phyloP scores from a whole-genome alignment of 2,329 filamentous ascomycete genomes.

The Colletotrichum spinosum region DNA sequence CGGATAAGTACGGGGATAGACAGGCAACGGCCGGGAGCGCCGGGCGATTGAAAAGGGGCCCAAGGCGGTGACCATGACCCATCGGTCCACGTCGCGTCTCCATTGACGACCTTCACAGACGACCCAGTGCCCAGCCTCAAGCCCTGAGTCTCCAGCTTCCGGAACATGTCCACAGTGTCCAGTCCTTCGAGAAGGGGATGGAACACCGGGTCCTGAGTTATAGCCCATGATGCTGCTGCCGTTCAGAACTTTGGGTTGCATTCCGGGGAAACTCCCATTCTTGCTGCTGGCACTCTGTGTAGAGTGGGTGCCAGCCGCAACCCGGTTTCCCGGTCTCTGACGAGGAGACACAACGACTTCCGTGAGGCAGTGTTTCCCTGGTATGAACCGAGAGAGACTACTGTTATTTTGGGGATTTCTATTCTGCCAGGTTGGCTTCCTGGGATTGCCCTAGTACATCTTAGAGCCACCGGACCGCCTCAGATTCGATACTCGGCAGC shows the following conservation, averaged over 20 bases:
- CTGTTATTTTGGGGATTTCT: slow-evolving; percentile 20
- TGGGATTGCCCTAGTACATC: slow-evolving; percentile 24
- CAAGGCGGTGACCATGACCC: slow-evolving; percentile 26
- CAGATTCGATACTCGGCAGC: slow-evolving; percentile 30
- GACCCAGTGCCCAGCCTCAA: slow-evolving; percentile 2
- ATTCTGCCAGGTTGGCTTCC: slow-evolving; percentile 16
- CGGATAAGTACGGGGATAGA: slow-evolving; percentile 5
- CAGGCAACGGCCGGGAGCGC: slow-evolving; percentile 21
- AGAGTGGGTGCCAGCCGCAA: neutral
- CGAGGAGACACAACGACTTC: too few species aligned
- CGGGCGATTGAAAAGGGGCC: slow-evolving; percentile 29
- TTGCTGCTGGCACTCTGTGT: neutral
- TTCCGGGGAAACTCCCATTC: slow-evolving; percentile 16
- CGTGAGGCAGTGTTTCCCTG: slow-evolving; percentile 8
- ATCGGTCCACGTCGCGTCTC: slow-evolving; percentile 7
- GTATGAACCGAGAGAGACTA: neutral
- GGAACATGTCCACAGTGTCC: slow-evolving; percentile 2
- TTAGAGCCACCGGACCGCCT: slow-evolving; percentile 9
- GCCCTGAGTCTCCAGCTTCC: slow-evolving; percentile 9
- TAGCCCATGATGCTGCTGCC: neutral
- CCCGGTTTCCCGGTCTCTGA: too few species aligned
- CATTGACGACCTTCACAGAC: neutral
- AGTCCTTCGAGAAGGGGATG: slow-evolving; percentile 32
- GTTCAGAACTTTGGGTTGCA: slow-evolving; percentile 14
- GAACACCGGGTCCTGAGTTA: slow-evolving; percentile 21